Conservation (phyloP, 306 rosid species). For the Myrica gale region DNA sequence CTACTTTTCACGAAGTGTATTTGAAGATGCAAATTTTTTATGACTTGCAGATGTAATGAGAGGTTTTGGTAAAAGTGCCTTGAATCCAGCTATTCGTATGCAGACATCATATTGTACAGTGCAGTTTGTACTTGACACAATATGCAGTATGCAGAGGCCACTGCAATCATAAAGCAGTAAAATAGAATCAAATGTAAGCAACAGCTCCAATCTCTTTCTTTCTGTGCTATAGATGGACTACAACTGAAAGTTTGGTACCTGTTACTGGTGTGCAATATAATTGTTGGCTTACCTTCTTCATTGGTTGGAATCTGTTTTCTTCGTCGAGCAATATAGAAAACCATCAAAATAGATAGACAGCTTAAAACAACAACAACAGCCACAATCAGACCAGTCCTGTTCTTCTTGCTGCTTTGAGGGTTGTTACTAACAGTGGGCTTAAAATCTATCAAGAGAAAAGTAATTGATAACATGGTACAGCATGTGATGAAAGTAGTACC, state of each 20-base stretch:
- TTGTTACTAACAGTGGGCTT: constrained; percentile 50
- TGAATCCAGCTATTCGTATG: not conserved
- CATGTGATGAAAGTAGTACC: constrained; percentile 2
- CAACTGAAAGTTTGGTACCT: not conserved
- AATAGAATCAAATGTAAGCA: no score
- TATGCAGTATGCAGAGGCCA: not conserved
- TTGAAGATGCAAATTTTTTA: not conserved
- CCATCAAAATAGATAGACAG: constrained; percentile 32
- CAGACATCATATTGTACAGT: not conserved
- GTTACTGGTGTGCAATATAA: not conserved
- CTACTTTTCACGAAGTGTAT: not conserved
- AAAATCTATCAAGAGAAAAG: constrained; percentile 47
- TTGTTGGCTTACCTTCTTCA: constrained; percentile 50
- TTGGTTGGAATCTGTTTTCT: constrained; percentile 32
- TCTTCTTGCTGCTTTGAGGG: constrained; percentile 46
- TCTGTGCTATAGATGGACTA: not conserved
- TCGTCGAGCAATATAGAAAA: constrained; percentile 39
- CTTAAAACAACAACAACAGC: constrained; percentile 55
- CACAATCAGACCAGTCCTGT: constrained; percentile 47
- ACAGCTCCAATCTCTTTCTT: no score
- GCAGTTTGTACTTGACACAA: not conserved
- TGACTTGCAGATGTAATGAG: not conserved
- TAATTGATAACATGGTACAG: constrained; percentile 14
- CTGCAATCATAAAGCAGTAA: not conserved
- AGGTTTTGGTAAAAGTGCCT: not conserved